phyloP scores from a whole-genome alignment of 805 yeast species.

The Vanderwaltozyma tropicalis region DNA sequence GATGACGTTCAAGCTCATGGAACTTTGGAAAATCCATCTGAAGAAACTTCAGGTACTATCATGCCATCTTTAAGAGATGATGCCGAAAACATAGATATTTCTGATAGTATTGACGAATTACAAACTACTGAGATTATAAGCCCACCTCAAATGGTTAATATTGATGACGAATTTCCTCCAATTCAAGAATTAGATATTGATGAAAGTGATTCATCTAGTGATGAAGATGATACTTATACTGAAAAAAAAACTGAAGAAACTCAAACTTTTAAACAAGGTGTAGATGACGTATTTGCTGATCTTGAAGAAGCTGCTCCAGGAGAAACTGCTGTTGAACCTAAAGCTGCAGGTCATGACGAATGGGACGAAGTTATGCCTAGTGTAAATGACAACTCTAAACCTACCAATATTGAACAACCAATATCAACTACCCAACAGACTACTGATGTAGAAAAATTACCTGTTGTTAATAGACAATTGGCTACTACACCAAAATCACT shows the following conservation, averaged over 20 bases:
- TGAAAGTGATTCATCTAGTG: slow-evolving; percentile 41
- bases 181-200: slow-evolving; percentile 44
- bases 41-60: background rate
- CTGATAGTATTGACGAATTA: slow-evolving; percentile 10
- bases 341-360: slow-evolving; percentile 39
- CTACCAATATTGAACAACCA: slow-evolving; percentile 2
- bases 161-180: slow-evolving; percentile 50
- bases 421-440: slow-evolving; percentile 17
- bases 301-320: slow-evolving; percentile 30
- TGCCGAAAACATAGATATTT: slow-evolving; percentile 2
- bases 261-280: slow-evolving; percentile 11
- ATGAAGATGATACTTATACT: slow-evolving; percentile 29
- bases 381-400: slow-evolving; percentile 44
- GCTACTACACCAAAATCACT: slow-evolving; percentile 39
- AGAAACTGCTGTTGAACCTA: slow-evolving; percentile 1
- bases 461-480: slow-evolving; percentile 15
- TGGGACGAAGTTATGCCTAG: slow-evolving; percentile 94
- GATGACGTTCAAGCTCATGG: no score
- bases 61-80: background rate
- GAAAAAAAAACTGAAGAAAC: slow-evolving; percentile 1
- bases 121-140: slow-evolving; percentile 3
- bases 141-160: background rate
- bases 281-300: slow-evolving; percentile 36
- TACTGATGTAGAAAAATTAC: slow-evolving; percentile 4
- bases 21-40: background rate